Percentiles rank a stretch among this genome's conserved stretches.
These are phyloP conservation scores for Bruguiera gymnorhiza DNA, from an alignment of 345 rosid genomes.

Conservation along the genomic window DNA sequence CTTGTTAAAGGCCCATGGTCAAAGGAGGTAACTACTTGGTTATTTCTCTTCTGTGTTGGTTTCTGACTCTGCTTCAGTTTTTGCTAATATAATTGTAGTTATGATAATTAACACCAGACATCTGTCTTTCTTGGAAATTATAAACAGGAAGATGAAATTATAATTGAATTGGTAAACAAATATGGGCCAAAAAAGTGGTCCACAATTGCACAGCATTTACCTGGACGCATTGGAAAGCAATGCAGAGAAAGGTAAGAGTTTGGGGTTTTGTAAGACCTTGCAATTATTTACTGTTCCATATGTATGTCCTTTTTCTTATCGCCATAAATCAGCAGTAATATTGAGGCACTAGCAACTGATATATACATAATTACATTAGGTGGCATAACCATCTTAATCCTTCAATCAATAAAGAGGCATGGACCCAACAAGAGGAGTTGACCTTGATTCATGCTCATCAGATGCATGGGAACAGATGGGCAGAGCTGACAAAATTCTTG, in stretches of 20 bases:
- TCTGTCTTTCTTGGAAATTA: constrained; percentile 16
- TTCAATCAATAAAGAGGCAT: constrained; percentile 90
- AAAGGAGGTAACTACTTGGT: constrained; percentile 64
- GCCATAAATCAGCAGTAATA: neutral
- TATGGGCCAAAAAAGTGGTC: constrained; percentile 99
- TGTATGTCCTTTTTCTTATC: neutral
- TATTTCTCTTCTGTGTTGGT: constrained; percentile 1
- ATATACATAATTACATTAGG: constrained; percentile 39
- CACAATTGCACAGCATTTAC: constrained; percentile 85
- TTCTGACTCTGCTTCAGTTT: neutral
- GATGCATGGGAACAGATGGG: constrained; percentile 96
- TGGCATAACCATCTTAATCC: constrained; percentile 99
- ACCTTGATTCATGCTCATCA: constrained; percentile 97
- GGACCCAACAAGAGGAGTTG: constrained; percentile 99
- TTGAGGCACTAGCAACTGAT: constrained; percentile 15
- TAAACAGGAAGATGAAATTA: constrained; percentile 83
- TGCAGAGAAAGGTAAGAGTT: constrained; percentile 81
- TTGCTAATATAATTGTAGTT: neutral
- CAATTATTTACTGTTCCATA: neutral
- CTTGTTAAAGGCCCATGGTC: constrained; percentile 99
- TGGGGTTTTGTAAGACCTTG: neutral
- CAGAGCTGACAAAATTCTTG: constrained; percentile 90
- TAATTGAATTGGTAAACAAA: constrained; percentile 71
- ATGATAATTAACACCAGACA: neutral
- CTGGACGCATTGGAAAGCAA: constrained; percentile 98